Percentiles rank a stretch among this genome's conserved stretches.
These are phyloP conservation scores for Fusarium sarcochroum DNA, from an alignment of 2,329 filamentous ascomycete genomes.

Conservation along the genomic window DNA sequence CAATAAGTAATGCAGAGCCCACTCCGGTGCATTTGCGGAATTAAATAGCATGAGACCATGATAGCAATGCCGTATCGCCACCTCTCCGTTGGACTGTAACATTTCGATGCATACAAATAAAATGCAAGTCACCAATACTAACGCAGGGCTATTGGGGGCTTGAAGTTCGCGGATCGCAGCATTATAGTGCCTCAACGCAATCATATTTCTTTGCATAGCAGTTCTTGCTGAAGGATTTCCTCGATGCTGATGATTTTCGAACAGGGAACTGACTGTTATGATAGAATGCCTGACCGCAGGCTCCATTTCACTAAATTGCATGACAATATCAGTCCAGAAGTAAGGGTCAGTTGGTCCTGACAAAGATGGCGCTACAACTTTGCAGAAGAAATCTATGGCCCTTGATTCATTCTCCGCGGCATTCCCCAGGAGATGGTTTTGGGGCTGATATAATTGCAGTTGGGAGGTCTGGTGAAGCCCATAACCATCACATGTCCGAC, in stretches of 20 bases:
- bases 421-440: not conserved
- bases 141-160: not conserved
- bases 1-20: conserved; percentile 6
- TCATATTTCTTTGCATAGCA: not conserved
- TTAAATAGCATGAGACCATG: conserved; percentile 16
- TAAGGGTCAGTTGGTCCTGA: conserved; percentile 35
- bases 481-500: conserved; percentile 13
- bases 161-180: conserved; percentile 16
- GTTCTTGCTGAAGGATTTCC: not conserved
- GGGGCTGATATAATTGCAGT: conserved; percentile 9
- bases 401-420: not conserved
- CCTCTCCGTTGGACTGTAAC: conserved; percentile 19
- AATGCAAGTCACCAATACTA: conserved; percentile 20
- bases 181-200: conserved; percentile 26
- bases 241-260: conserved; percentile 4
- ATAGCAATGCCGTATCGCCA: conserved; percentile 21
- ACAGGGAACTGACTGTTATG: conserved; percentile 20
- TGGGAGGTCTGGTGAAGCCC: not conserved
- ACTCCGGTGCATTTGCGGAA: conserved; percentile 7
- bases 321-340: conserved; percentile 38
- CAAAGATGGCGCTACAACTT: conserved; percentile 26
- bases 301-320: conserved; percentile 35
- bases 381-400: conserved; percentile 31
- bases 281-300: conserved; percentile 34
- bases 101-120: conserved; percentile 27